Conservation (phyloP, 2,329 filamentous ascomycete genomes). For the Hawksworthiomyces lignivorus region DNA sequence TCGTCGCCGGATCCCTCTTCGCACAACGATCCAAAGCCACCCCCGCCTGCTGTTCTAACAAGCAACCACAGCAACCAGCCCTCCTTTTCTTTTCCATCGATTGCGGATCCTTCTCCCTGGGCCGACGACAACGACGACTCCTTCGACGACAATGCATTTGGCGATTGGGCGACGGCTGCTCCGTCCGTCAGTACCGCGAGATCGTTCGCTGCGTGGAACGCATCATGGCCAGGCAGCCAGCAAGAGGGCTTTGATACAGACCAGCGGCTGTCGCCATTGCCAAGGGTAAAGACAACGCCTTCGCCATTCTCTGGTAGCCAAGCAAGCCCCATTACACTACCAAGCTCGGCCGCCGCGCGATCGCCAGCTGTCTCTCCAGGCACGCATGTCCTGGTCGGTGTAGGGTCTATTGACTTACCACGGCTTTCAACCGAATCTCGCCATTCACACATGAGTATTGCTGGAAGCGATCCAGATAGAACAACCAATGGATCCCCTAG, state of each 20-base stretch:
- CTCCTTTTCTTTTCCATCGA: constrained; percentile 12
- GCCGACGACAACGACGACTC: constrained; percentile 31
- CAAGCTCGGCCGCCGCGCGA: constrained; percentile 12
- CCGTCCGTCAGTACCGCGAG: no score
- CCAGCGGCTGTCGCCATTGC: constrained; percentile 21
- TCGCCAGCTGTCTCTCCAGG: constrained; percentile 1
- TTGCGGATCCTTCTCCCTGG: constrained; percentile 31
- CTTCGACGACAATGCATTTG: constrained; percentile 28
- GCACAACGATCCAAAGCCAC: constrained; percentile 33
- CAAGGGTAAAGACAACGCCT: constrained; percentile 25
- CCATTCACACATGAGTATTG: no score
- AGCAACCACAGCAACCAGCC: constrained; percentile 21
- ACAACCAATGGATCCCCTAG: no score
- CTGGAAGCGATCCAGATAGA: no score
- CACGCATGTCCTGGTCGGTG: no score
- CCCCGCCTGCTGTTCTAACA: constrained; percentile 34
- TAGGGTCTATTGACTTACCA: no score
- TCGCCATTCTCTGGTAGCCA: constrained; percentile 17
- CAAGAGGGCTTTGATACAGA: constrained; percentile 13
- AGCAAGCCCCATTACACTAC: constrained; percentile 33
- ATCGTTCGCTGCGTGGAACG: no score
- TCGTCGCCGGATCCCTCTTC: no score
- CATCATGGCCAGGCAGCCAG: no score
- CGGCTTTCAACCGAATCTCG: no score
- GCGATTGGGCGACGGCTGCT: constrained; percentile 30